Conservation (phyloP, 2,329 filamentous ascomycete genomes). For the Nannizziopsis barbatae region DNA sequence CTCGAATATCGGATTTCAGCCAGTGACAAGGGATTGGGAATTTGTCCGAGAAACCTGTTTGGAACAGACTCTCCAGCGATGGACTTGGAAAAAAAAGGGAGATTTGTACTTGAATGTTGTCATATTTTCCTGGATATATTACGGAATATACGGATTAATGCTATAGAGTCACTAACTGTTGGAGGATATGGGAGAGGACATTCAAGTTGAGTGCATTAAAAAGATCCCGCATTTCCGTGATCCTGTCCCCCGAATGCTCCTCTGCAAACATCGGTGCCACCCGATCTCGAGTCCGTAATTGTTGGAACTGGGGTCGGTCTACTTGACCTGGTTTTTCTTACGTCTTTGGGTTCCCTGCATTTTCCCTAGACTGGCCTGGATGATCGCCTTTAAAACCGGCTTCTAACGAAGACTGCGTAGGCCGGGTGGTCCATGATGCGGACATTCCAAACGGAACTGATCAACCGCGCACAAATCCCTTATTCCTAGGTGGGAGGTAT, state of each 20-base stretch:
- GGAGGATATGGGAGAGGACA: background rate
- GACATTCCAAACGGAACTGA: conserved; percentile 7
- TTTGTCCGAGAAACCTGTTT: conserved; percentile 6
- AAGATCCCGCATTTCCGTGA: background rate
- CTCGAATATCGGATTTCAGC: too few relatives aligned
- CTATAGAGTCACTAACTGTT: background rate
- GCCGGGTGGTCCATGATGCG: too few relatives aligned
- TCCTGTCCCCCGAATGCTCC: background rate
- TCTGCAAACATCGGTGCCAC: too few relatives aligned
- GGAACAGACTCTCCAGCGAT: background rate
- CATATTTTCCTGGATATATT: conserved; percentile 8
- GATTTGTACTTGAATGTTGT: conserved; percentile 1
- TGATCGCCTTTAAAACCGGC: background rate
- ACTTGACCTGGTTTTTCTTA: background rate
- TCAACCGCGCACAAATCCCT: background rate
- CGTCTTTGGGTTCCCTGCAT: background rate
- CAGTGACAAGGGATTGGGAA: conserved; percentile 1
- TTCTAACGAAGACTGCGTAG: too few relatives aligned
- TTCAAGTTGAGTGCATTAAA: background rate
- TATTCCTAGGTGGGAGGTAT: background rate
- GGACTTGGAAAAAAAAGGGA: background rate
- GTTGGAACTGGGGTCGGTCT: background rate
- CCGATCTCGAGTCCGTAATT: too few relatives aligned
- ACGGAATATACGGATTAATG: conserved; percentile 6
- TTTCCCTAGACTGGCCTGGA: conserved; percentile 6